phyloP scores from a whole-genome alignment of 306 rosid genomes.

The Ochetophila trinervis region DNA sequence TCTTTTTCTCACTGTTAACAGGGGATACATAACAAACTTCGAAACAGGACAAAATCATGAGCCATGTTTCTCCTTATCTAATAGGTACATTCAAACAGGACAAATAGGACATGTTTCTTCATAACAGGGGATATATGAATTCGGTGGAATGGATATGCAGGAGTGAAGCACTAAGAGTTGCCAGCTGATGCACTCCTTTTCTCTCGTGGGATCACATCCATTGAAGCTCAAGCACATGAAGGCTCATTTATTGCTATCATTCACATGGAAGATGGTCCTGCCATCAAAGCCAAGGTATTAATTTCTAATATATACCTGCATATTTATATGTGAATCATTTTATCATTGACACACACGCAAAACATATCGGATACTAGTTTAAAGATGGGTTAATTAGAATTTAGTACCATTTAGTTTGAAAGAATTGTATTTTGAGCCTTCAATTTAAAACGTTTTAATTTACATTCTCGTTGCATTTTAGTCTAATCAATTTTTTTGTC shows the following conservation, averaged over 20 bases:
- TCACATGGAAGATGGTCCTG: constrained; percentile 19
- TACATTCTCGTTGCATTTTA: too few relatives aligned
- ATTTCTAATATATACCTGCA: not conserved
- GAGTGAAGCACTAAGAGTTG: not conserved
- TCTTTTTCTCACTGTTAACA: not conserved
- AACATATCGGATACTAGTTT: too few relatives aligned
- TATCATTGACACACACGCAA: too few relatives aligned
- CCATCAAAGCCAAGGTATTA: constrained; percentile 30
- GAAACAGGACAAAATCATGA: constrained; percentile 9
- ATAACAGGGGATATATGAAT: too few relatives aligned
- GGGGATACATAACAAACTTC: not conserved
- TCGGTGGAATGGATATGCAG: too few relatives aligned
- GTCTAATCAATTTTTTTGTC: too few relatives aligned
- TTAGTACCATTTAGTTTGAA: too few relatives aligned
- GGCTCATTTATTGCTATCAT: constrained; percentile 19
- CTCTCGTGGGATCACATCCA: not conserved
- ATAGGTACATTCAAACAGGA: not conserved
- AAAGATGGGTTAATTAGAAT: too few relatives aligned
- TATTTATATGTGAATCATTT: not conserved
- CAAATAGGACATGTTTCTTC: not conserved
- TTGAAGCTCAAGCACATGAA: constrained; percentile 6
- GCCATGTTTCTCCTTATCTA: not conserved
- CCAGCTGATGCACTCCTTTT: not conserved
- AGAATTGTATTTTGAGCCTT: too few relatives aligned
- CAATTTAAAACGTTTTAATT: too few relatives aligned